Evolutionary conservation across 768 basidiomycete species (phyloP), one percentile per base, ranked within the genome.

Genomic region (Russula ochroleuca): DNA sequence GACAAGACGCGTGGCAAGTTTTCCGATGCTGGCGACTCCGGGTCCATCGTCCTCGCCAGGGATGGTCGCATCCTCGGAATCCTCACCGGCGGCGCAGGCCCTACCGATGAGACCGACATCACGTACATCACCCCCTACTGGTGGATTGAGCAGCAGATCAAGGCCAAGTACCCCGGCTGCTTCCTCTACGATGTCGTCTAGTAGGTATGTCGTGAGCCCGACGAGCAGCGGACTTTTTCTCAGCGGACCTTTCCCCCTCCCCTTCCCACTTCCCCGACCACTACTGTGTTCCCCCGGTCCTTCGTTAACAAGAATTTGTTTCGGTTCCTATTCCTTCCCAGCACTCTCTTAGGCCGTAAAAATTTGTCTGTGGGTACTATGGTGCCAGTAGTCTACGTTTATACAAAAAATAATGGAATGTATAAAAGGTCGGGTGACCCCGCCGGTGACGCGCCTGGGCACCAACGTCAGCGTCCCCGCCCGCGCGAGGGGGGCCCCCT

Each of bases 1-100:
- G 56, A 61, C 54, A 64, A 60, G 23, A 57, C 14, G 56, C 17
- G 53, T 49, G 66, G 66, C 31, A 25, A 57, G 15, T 73, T 73
- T 55, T 72, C 71, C 31, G 70, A 50, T 33, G 19, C 49, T 21
- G 72, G 72, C 15, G 72, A 73, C 57, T 73, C 72, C 3, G 72
- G 72, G 50, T 64, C 72, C 13, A 66, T 73, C 21, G 65, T 73
- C 65, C 38, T 65, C 47, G 64, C 68, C 40, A 63, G 67, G 51
- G 55, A 60, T 33, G 73, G 72, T 17, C 61, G 64, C 37, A 69
- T 72, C 58, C 53, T 70, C 23, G 72, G 70, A 19, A 63, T 73
- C 37, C 71, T 73, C 62, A 69, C 55, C 33, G 73, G 69, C 28
- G 53, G 66, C 31, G 56, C 49, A 17, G 71, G 70, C 57, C 31